Base-by-base conservation (phyloP, 169 alveolate genomes). In the Fabrea salina region DNA sequence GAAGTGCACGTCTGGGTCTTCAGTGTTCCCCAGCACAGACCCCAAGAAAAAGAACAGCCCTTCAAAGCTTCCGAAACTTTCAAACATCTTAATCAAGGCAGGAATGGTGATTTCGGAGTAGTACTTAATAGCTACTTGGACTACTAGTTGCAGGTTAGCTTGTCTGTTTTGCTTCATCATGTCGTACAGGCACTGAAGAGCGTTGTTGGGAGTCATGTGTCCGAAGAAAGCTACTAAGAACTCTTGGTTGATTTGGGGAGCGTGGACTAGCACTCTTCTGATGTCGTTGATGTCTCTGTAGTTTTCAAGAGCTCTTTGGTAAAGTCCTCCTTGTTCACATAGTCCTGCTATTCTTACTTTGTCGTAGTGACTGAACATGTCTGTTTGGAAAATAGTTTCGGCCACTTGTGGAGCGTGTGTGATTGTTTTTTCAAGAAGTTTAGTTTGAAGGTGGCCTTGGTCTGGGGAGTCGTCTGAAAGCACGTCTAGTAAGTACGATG, bases 381-480 rank as follows among this genome's bases (percentile, higher is more conserved):
- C 94, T 93, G 96, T 88, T 82, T 97, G 97, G 87, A 98, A 93
- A 41, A 98, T 95, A 43, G 98, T 95, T 72, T 97, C 99, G 11
- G 99, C 99, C 37, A 97, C 99, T 82, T 96, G 89, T 0, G 98
- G 97, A 71, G 96, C 98, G 70, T 96, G 95, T 87, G 91, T 88
- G 56, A 99, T 87, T 86, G 98, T 99, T 72, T 97, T 92, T 84
- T 97, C 99, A 66, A 99, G 91, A 56, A 99, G 96, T 83, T 97
- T 96, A 33, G 99, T 99, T 91, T 99, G 99, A 39, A 98, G 94
- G 80, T 94, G 97, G 32, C 97, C 98, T 81, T 98, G 99, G 90
- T 98, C 99, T 27, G 99, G 98, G 86, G 92, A 93, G 92, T 98
- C 97, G 44, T 94, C 95, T 88, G 96, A 97, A 76, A 99, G 94